Evolutionary conservation across 768 basidiomycete species (phyloP), one percentile per base, ranked within the genome.

Genomic region (Fistulinella prunicolor): DNA sequence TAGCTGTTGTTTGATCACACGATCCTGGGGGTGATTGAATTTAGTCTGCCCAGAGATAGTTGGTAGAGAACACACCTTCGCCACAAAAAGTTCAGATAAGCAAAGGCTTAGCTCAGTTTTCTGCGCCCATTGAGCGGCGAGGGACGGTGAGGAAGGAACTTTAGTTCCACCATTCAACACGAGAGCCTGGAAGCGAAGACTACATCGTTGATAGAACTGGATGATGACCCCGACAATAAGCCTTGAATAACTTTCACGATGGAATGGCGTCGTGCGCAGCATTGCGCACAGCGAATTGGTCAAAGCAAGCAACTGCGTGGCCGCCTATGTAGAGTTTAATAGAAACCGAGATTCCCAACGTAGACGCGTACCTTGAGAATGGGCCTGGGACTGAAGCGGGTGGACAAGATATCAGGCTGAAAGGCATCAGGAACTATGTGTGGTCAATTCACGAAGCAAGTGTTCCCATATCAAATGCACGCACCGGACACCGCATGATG

Each of bases 131-230:
- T 85, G 76, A 40, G 87, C 80, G 46, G 83, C 75, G 39, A 85
- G 61, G n/a, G 79, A 72, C 20, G 87, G 55, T 39, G 71, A 67
- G 23, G 51, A 44, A 43, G 78, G 63, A 49, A 80, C 80, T 29
- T 66, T 65, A 14, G 59, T 35, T 16, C 68, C 71, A n/a, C 54
- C 55, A 28, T 62, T 59, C 3, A 80, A 73, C 12, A 87, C 84
- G 28, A 89, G 71, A 60, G 81, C 79, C 53, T 92, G 86, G 64
- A 91, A 96, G 32, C 84, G 78, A 59, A 93, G 86, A 56, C 89
- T 92, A 56, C 93, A 97, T 22, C 88, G 82, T 62, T 96, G 92
- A 59, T 97, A 96, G 63, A 95, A 96, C 65, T 96, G 94, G 34
- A 95, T 92, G 48, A 97, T 87, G 45, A 98, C 87, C 14, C 88